Evolutionary conservation across 176 grass and related monocot species (phyloP).

Genomic region (Carex scoparia): DNA sequence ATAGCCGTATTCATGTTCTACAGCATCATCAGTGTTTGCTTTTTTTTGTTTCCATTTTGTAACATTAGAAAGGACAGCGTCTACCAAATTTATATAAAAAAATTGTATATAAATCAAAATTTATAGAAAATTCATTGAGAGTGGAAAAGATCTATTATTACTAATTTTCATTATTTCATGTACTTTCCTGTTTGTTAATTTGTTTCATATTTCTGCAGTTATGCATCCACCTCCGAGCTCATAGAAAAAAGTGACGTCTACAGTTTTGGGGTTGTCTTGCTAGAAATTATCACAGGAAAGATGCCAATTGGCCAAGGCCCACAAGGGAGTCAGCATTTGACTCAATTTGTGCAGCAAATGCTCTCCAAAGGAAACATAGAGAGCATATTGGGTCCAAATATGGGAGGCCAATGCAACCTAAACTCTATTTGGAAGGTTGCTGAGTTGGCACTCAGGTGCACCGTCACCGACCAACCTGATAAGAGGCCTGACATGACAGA

Average conservation of each 20-base stretch:
- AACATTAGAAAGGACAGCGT: not conserved
- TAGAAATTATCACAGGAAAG: constrained; percentile 39
- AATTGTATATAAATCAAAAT: not conserved
- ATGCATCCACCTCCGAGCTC: constrained; percentile 24
- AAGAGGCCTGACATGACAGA: constrained; percentile 24
- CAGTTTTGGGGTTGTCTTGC: constrained; percentile 36
- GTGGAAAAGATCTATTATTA: too few species aligned
- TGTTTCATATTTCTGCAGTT: constrained; percentile 23
- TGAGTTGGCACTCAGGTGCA: constrained; percentile 34
- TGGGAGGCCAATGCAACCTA: constrained; percentile 14
- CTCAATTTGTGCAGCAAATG: constrained; percentile 20
- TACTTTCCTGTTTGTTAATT: not conserved
- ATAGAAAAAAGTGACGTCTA: constrained; percentile 50
- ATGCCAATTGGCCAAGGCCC: not conserved
- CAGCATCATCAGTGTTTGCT: not conserved
- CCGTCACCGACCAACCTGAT: not conserved
- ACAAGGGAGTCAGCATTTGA: not conserved
- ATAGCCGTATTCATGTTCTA: not conserved
- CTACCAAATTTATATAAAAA: not conserved
- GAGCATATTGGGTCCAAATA: constrained; percentile 16
- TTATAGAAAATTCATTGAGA: not conserved
- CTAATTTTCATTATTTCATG: not conserved
- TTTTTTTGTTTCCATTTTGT: not conserved
- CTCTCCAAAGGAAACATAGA: constrained; percentile 32
- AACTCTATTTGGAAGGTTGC: constrained; percentile 41